Percentiles rank a stretch among this genome's conserved stretches.
These are phyloP conservation scores for Lagenaria siceraria DNA, from an alignment of 306 rosid species.

Conservation along the genomic window DNA sequence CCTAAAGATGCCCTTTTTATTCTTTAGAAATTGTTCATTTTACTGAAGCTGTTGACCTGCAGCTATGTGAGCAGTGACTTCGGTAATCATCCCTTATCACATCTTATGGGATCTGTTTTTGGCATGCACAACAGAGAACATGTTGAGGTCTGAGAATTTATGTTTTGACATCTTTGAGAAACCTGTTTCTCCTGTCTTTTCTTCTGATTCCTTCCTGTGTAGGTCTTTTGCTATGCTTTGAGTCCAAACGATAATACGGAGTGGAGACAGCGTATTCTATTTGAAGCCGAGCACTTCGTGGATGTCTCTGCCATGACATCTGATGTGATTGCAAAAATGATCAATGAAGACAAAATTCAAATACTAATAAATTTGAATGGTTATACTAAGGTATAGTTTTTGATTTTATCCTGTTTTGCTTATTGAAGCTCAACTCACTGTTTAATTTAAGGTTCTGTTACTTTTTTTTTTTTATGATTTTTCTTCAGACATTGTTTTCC, in stretches of 20 bases:
- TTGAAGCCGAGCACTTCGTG: conserved; percentile 81
- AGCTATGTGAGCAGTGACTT: conserved; percentile 60
- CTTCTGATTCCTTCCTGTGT: background rate
- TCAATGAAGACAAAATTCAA: conserved; percentile 75
- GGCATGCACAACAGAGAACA: conserved; percentile 81
- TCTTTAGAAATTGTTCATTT: background rate
- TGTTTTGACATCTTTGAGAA: background rate
- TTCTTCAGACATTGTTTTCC: background rate
- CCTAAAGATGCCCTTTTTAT: background rate
- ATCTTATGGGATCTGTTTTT: conserved; percentile 93
- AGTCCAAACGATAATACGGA: conserved; percentile 88
- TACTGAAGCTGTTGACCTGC: conserved; percentile 9
- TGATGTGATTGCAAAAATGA: conserved; percentile 80
- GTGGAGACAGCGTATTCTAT: conserved; percentile 88
- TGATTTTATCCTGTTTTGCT: background rate
- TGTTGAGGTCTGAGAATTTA: conserved; percentile 53
- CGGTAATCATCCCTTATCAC: conserved; percentile 67
- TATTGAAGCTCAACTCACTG: background rate
- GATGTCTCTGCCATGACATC: conserved; percentile 92
- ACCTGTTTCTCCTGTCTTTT: background rate
- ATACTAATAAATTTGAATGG: conserved; percentile 90
- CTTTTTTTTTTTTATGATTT: background rate
- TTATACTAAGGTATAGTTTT: conserved; percentile 67
- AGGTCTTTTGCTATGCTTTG: conserved; percentile 96
- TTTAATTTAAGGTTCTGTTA: background rate